Conservation (phyloP, 2,329 filamentous ascomycete genomes). For the Talaromyces albobiverticillius region DNA sequence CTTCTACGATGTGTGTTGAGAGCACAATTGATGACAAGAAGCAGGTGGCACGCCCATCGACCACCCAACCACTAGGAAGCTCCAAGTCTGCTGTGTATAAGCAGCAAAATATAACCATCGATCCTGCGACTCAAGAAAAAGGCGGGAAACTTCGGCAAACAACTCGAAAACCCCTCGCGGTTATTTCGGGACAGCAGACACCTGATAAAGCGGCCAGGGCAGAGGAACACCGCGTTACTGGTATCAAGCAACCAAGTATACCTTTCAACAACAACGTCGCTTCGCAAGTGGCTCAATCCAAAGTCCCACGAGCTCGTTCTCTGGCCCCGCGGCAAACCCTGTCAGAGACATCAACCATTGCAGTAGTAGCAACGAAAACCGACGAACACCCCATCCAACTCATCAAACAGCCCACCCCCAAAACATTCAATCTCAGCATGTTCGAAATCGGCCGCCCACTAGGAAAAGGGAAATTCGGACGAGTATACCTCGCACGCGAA, state of each 20-base stretch:
- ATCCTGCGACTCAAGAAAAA: not conserved
- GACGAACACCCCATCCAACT: constrained; percentile 44
- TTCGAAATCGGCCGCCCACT: constrained; percentile 86
- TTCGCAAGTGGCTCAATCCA: not conserved
- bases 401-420: constrained; percentile 55
- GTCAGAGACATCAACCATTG: not conserved
- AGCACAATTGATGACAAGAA: too few species aligned
- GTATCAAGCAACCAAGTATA: not conserved
- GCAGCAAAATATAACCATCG: not conserved
- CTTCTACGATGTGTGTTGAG: too few species aligned
- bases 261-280: not conserved
- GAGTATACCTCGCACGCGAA: constrained; percentile 80
- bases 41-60: too few species aligned
- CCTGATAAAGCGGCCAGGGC: not conserved
- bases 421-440: constrained; percentile 81
- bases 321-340: too few species aligned
- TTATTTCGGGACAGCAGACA: too few species aligned
- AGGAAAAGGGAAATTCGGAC: constrained; percentile 82
- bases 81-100: not conserved
- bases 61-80: not conserved
- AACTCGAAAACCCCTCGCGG: not conserved
- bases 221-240: not conserved
- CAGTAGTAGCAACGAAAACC: not conserved
- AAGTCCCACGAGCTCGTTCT: too few species aligned
- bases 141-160: not conserved